Evolutionary conservation across 169 alveolate species (phyloP).

Genomic region (Eimeria falciformis): DNA sequence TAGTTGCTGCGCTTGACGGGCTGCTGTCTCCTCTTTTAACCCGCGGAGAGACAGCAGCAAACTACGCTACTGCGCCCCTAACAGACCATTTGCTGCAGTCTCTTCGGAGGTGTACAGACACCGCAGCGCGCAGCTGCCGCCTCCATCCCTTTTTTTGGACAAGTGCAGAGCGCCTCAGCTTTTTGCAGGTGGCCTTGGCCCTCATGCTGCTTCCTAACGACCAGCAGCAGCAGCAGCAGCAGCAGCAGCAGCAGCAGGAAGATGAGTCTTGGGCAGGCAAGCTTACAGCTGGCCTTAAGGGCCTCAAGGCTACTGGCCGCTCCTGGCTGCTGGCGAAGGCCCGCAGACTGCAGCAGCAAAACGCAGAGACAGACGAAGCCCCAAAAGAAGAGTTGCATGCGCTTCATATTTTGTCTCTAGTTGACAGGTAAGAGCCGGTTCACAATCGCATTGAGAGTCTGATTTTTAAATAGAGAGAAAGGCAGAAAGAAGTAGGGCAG

Average conservation of each 20-base stretch:
- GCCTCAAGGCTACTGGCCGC: not conserved
- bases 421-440: not conserved
- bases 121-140: not conserved
- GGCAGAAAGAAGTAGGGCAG: too few relatives aligned
- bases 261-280: not conserved
- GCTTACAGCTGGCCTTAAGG: not conserved
- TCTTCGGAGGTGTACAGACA: not conserved
- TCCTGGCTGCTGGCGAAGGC: constrained; percentile 51
- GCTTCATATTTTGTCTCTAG: not conserved
- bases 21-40: not conserved
- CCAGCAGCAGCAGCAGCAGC: too few relatives aligned
- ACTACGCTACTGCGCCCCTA: not conserved
- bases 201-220: not conserved
- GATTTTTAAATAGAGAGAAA: not conserved
- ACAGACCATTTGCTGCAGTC: not conserved
- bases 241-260: not conserved
- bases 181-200: constrained; percentile 24
- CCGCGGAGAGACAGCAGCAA: too few relatives aligned
- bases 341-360: not conserved
- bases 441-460: not conserved
- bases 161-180: constrained; percentile 26
- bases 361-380: not conserved
- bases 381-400: not conserved
- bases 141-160: constrained; percentile 10
- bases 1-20: not conserved